Conservation (phyloP, 805 yeast genomes). For the Candida taoyuanica region DNA sequence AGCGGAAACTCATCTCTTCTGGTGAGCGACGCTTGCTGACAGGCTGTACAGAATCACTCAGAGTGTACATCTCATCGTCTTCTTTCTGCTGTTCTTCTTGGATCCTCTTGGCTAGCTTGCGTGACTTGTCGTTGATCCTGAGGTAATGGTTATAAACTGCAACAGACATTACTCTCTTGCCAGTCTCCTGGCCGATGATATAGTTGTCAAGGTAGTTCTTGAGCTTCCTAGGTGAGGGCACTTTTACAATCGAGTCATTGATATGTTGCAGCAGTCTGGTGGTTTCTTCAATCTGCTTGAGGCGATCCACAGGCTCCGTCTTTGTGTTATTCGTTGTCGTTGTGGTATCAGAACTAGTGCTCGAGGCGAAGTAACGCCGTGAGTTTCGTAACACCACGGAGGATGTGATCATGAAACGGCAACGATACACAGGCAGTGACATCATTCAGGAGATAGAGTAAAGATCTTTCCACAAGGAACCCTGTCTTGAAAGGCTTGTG, state of each 20-base stretch:
- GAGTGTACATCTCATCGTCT: slow-evolving; percentile 27
- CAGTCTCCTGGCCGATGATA: slow-evolving; percentile 52
- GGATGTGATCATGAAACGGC: too few species aligned
- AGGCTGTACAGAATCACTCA: slow-evolving; percentile 22
- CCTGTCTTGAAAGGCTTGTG: too few species aligned
- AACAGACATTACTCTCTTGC: slow-evolving; percentile 55
- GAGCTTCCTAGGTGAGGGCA: slow-evolving; percentile 46
- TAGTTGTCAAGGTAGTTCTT: slow-evolving; percentile 44
- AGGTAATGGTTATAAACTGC: slow-evolving; percentile 57
- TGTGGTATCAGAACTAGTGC: not conserved
- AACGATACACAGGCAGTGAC: not conserved
- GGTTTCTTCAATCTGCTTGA: not conserved
- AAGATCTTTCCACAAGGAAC: too few species aligned
- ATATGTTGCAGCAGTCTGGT: slow-evolving; percentile 7
- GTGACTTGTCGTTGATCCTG: slow-evolving; percentile 40
- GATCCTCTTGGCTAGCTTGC: slow-evolving; percentile 27
- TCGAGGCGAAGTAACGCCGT: not conserved
- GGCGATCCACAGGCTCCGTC: not conserved
- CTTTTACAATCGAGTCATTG: slow-evolving; percentile 21
- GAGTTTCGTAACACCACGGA: too few species aligned
- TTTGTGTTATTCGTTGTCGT: too few species aligned
- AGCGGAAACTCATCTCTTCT: slow-evolving; percentile 29
- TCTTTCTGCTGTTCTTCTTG: slow-evolving; percentile 26
- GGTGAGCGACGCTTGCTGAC: slow-evolving; percentile 21
- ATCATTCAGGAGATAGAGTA: not conserved